A percentile compares a stretch with the other conserved stretches of the same genome.
These are phyloP conservation scores for Trametes elegans DNA, from an alignment of 768 basidiomycete genomes.

Conservation along the genomic window DNA sequence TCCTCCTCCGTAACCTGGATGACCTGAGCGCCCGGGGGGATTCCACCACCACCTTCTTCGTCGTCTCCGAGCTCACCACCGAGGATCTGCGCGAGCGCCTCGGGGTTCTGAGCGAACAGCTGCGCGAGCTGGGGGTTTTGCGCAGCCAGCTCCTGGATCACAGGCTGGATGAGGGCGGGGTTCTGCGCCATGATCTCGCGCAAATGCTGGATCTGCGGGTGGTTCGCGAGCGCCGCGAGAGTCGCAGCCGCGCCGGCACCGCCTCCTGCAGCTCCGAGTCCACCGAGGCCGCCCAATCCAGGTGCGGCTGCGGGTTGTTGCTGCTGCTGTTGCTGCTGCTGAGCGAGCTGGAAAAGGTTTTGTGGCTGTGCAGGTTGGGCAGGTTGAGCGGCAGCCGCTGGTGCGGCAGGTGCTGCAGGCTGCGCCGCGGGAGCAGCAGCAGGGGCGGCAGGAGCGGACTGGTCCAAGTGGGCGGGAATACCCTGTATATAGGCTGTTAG, in stretches of 20 bases:
- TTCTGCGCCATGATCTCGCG: constrained; percentile 73
- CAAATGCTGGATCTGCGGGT: constrained; percentile 68
- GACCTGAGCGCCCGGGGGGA: constrained; percentile 53
- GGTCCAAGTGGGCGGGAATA: constrained; percentile 69
- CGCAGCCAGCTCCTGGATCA: constrained; percentile 79
- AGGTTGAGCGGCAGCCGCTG: constrained; percentile 37
- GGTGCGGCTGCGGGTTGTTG: constrained; percentile 23
- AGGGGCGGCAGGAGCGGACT: constrained; percentile 41
- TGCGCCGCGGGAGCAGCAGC: constrained; percentile 37
- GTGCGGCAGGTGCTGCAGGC: constrained; percentile 37
- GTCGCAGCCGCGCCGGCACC: constrained; percentile 38
- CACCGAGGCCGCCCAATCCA: constrained; percentile 34
- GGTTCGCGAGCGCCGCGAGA: constrained; percentile 53
- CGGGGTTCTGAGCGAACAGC: constrained; percentile 67
- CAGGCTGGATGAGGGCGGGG: constrained; percentile 71
- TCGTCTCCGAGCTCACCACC: constrained; percentile 42
- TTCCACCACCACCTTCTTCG: constrained; percentile 40
- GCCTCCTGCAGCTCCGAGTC: constrained; percentile 29
- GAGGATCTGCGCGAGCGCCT: constrained; percentile 62
- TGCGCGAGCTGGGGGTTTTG: constrained; percentile 77
- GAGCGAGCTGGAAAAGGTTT: constrained; percentile 88
- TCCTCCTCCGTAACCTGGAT: constrained; percentile 86
- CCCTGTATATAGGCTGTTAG: constrained; percentile 47
- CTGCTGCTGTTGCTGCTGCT: constrained; percentile 65
- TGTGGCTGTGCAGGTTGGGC: constrained; percentile 50